Percentiles rank a stretch among this genome's conserved stretches.
These are phyloP conservation scores for Kalaharituber pfeilii DNA, from an alignment of 2,329 filamentous ascomycete species.

Conservation along the genomic window DNA sequence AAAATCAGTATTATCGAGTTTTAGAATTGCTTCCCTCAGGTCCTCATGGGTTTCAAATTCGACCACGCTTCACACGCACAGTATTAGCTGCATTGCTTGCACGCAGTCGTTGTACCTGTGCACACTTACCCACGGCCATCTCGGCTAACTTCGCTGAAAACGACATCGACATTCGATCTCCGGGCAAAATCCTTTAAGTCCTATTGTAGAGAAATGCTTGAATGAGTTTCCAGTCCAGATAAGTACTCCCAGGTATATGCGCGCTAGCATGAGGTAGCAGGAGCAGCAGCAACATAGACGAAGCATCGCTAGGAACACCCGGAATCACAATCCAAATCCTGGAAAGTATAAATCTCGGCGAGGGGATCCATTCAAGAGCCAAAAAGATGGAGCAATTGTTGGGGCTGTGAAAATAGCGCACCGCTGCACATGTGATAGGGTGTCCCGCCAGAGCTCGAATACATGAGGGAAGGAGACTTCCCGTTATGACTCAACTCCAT, in stretches of 20 bases:
- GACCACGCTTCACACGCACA: slow-evolving; percentile 51
- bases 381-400: background rate
- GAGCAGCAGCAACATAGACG: background rate
- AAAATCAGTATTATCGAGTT: slow-evolving; percentile 83
- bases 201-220: slow-evolving; percentile 38
- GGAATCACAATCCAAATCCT: background rate
- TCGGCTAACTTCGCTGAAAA: slow-evolving; percentile 87
- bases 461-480: background rate
- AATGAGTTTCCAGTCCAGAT: slow-evolving; percentile 22
- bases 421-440: slow-evolving; percentile 1
- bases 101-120: background rate
- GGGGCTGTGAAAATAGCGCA: background rate
- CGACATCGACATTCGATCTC: slow-evolving; percentile 88
- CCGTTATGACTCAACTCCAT: background rate
- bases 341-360: background rate
- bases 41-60: slow-evolving; percentile 91
- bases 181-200: slow-evolving; percentile 99
- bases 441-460: background rate
- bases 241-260: background rate
- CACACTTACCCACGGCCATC: slow-evolving; percentile 71
- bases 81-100: background rate
- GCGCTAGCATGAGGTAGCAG: background rate
- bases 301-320: background rate
- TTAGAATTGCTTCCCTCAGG: slow-evolving; percentile 78
- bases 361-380: background rate